Conservation (phyloP, 805 yeast species). For the Wickerhamomyces queroliae region DNA sequence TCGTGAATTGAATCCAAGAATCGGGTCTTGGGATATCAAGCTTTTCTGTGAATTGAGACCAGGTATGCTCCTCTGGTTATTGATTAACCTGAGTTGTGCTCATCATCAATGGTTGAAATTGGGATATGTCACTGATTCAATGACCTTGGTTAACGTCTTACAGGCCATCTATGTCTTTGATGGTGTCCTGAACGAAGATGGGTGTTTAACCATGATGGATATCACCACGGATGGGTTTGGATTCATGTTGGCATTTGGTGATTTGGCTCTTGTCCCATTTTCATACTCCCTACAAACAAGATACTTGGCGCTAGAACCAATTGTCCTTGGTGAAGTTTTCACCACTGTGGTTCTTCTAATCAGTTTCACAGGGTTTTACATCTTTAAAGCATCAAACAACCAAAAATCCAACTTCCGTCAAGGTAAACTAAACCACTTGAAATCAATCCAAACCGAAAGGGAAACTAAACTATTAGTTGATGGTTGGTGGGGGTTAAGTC, state of each 20-base stretch:
- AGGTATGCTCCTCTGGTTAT: conserved; percentile 82
- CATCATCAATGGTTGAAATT: conserved; percentile 68
- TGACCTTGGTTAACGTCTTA: conserved; percentile 59
- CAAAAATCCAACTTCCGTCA: conserved; percentile 82
- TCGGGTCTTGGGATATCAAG: conserved; percentile 83
- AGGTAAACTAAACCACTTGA: conserved; percentile 66
- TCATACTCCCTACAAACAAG: conserved; percentile 84
- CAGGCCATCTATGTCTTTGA: conserved; percentile 85
- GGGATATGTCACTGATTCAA: conserved; percentile 64
- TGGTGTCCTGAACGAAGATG: conserved; percentile 89
- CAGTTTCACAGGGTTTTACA: conserved; percentile 62
- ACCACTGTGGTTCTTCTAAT: conserved; percentile 36
- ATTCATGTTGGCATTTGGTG: conserved; percentile 93
- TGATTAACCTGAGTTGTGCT: conserved; percentile 70
- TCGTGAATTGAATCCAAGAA: conserved; percentile 88
- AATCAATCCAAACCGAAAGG: conserved; percentile 63
- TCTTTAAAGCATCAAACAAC: conserved; percentile 78
- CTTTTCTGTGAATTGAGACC: conserved; percentile 92
- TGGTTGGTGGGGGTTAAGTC: conserved; percentile 95
- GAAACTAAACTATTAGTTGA: conserved; percentile 79
- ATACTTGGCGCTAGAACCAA: conserved; percentile 61
- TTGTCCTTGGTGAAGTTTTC: conserved; percentile 40
- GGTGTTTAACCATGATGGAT: conserved; percentile 91
- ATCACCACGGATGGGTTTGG: conserved; percentile 96
- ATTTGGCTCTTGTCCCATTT: conserved; percentile 88